phyloP scores from a whole-genome alignment of 441 rosid genomes.

The Viola pubescens region DNA sequence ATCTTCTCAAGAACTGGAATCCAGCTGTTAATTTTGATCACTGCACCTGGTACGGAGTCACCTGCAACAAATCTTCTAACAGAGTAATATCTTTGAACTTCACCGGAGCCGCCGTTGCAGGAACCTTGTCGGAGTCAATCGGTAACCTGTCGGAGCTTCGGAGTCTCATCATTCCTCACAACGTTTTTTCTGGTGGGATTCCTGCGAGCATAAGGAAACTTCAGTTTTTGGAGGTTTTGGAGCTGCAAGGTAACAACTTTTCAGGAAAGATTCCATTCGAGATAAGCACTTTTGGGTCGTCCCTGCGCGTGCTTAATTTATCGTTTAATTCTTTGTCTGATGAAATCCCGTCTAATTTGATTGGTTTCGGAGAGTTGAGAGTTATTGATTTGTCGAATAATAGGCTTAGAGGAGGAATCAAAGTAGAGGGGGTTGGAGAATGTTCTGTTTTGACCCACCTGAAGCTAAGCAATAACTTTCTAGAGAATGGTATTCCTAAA shows the following conservation, averaged over 20 bases:
- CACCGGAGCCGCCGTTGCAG: slow-evolving; percentile 18
- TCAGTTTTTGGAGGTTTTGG: slow-evolving; percentile 36
- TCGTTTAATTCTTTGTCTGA: slow-evolving; percentile 47
- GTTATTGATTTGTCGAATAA: slow-evolving; percentile 53
- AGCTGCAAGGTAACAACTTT: slow-evolving; percentile 59
- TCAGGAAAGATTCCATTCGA: slow-evolving; percentile 40
- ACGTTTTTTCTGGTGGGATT: slow-evolving; percentile 43
- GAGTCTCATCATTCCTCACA: slow-evolving; percentile 32
- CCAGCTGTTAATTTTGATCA: slow-evolving; percentile 14
- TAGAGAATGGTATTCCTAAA: slow-evolving; percentile 34
- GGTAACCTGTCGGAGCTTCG: slow-evolving; percentile 31
- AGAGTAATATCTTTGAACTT: slow-evolving; percentile 33
- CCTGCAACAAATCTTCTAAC: slow-evolving; percentile 28
- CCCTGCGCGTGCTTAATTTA: slow-evolving; percentile 41
- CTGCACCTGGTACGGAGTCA: slow-evolving; percentile 51
- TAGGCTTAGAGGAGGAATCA: slow-evolving; percentile 30
- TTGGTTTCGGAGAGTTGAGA: slow-evolving; percentile 34
- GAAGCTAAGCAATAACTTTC: slow-evolving; percentile 48
- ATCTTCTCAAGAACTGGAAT: slow-evolving; percentile 38
- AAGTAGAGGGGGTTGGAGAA: slow-evolving; percentile 19
- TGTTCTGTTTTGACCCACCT: slow-evolving; percentile 42
- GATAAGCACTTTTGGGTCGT: slow-evolving; percentile 26
- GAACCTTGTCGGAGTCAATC: slow-evolving; percentile 31
- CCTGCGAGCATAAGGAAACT: slow-evolving; percentile 35
- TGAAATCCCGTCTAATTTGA: slow-evolving; percentile 31